phyloP scores from a whole-genome alignment of 805 yeast genomes.

The Myxozyma sirexii region DNA sequence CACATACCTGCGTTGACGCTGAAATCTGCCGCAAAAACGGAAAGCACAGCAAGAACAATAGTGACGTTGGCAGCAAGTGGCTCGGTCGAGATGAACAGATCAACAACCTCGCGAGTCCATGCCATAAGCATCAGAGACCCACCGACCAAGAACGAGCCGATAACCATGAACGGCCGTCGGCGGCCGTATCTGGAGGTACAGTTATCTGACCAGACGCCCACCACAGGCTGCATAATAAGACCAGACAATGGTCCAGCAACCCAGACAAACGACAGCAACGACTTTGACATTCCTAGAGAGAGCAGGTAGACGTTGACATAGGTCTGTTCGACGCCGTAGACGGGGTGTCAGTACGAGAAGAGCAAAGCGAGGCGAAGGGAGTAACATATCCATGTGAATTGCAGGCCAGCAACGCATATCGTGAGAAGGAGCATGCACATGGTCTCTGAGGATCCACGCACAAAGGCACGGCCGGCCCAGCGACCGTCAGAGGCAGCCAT shows the following conservation, averaged over 20 bases:
- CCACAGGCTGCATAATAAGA: slow-evolving; percentile 63
- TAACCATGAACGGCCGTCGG: slow-evolving; percentile 59
- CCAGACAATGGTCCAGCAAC: slow-evolving; percentile 72
- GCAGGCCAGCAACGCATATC: slow-evolving; percentile 59
- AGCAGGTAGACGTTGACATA: slow-evolving; percentile 49
- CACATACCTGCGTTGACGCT: slow-evolving; percentile 47
- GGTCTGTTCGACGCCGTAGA: slow-evolving; percentile 33
- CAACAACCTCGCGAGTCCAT: slow-evolving; percentile 51
- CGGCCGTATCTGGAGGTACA: slow-evolving; percentile 53
- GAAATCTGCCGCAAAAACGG: slow-evolving; percentile 58
- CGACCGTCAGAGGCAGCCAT: slow-evolving; percentile 5
- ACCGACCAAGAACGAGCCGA: slow-evolving; percentile 56
- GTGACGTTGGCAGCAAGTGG: slow-evolving; percentile 17
- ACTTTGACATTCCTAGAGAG: slow-evolving; percentile 61
- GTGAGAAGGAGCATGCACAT: slow-evolving; percentile 52
- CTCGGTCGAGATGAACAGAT: slow-evolving; percentile 45
- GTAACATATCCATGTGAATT: slow-evolving; percentile 62
- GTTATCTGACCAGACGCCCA: slow-evolving; percentile 61
- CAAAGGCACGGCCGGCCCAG: slow-evolving; percentile 32
- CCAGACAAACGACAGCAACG: slow-evolving; percentile 61
- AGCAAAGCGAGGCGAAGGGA: background rate
- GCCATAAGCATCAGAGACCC: slow-evolving; percentile 51
- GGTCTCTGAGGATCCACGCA: slow-evolving; percentile 33
- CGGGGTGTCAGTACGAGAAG: slow-evolving; percentile 1
- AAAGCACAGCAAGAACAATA: slow-evolving; percentile 55